Evolutionary conservation across 2,329 filamentous ascomycete species (phyloP), one percentile per base, ranked within the genome.

Genomic region (Penicillium sp.): DNA sequence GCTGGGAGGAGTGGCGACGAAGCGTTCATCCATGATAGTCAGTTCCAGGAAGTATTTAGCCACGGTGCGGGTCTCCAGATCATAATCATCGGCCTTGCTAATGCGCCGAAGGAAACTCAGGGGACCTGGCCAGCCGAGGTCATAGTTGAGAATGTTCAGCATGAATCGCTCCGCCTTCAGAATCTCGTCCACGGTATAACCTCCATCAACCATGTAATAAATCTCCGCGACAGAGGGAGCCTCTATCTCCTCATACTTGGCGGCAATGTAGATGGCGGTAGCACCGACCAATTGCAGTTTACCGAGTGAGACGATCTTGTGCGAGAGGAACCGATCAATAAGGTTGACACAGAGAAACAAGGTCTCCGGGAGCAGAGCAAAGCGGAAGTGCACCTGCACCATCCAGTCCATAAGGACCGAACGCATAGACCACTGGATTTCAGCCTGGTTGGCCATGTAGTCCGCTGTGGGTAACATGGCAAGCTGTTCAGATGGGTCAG

Each of bases 181-280:
- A 59, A 99, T 94, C 80, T 98, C 95, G 59, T 97, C 93, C 16
- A 86, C 84, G 3, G 85, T 90, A 79, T 97, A 99, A 58, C 92
- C 93, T 46, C 88, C 86, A 74, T 99, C 95, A 43, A 99, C 95
- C 94, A 99, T 98, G 82, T 94, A 98, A 62, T 97, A 91, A 71
- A 99, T 96, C 81, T 99, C 95, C 63, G 90, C 86, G 25, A 99
- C 88, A 0, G 94, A 97, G 26, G 93, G 95, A 77, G 93, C 97
- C 78, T 97, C 96, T 81, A 99, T 97, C 80, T 99, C 95, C 78
- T 99, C 95, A 74, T 97, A 99, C 80, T 99, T 99, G 69, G 95
- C 91, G 13, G 95, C 95, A 62, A 99, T 89, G 71, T 98, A 93
- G 68, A 99, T 90, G 28, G 95, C 95, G 4, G 95, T 98, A 25